phyloP scores from a whole-genome alignment of 192 early-diverging fungal species.

The Borealophlyctis nickersoniae region DNA sequence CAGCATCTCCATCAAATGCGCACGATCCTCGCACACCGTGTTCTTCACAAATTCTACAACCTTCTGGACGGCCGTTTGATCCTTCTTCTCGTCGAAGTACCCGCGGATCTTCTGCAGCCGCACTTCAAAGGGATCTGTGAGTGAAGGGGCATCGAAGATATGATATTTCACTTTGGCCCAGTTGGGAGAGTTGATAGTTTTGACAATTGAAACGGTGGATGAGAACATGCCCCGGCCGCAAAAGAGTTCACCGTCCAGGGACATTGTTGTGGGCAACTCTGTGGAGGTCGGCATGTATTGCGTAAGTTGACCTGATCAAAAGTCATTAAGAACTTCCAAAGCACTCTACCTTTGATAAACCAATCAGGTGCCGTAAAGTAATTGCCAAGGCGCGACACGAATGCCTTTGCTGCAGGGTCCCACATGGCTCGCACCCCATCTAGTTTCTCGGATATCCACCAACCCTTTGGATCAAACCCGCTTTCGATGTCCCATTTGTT shows the following conservation, averaged over 20 bases:
- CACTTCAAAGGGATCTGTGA: constrained; percentile 50
- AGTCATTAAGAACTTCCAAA: background rate
- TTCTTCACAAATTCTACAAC: constrained; percentile 48
- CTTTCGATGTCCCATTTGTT: constrained; percentile 19
- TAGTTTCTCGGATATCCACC: constrained; percentile 72
- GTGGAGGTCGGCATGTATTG: background rate
- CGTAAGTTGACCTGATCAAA: background rate
- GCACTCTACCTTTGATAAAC: constrained; percentile 37
- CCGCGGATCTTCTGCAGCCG: constrained; percentile 45
- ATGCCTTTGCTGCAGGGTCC: constrained; percentile 42
- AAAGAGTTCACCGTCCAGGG: constrained; percentile 72
- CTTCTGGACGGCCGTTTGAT: background rate
- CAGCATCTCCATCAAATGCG: constrained; percentile 49
- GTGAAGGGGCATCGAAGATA: constrained; percentile 63
- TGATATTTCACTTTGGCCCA: constrained; percentile 57
- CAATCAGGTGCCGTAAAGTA: constrained; percentile 53
- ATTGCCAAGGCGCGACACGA: constrained; percentile 60
- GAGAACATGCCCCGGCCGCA: constrained; percentile 62
- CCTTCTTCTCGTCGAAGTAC: constrained; percentile 20
- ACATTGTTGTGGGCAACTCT: constrained; percentile 50
- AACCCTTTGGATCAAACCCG: constrained; percentile 58
- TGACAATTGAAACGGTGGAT: constrained; percentile 63
- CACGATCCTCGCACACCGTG: constrained; percentile 32
- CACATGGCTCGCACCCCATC: constrained; percentile 69
- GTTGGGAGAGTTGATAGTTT: constrained; percentile 32